Conservation (phyloP, 2,329 filamentous ascomycete genomes). For the Hypoxylon sp. region DNA sequence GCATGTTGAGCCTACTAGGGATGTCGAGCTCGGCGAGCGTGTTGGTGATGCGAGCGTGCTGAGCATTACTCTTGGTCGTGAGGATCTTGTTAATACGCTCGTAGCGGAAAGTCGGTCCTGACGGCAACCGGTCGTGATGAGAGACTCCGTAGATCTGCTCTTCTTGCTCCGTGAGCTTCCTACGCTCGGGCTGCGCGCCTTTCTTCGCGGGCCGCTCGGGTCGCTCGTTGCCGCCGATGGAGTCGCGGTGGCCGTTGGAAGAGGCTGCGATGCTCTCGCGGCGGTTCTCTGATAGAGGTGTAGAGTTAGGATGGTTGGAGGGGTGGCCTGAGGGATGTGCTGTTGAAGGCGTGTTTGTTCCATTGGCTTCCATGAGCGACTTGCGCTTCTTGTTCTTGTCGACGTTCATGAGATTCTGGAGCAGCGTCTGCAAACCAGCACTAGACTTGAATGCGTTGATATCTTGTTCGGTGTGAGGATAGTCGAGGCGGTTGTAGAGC, state of each 20-base stretch:
- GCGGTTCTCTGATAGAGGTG: constrained; percentile 61
- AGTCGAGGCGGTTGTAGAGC: constrained; percentile 88
- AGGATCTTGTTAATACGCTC: constrained; percentile 85
- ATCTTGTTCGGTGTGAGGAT: constrained; percentile 78
- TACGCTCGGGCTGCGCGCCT: constrained; percentile 69
- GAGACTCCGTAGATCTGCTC: constrained; percentile 86
- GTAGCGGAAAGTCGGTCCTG: constrained; percentile 90
- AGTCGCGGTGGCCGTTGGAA: constrained; percentile 60
- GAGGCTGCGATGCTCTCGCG: constrained; percentile 69
- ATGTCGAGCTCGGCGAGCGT: constrained; percentile 81
- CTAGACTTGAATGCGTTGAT: constrained; percentile 86
- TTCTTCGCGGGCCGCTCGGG: constrained; percentile 65
- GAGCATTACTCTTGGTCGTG: constrained; percentile 80
- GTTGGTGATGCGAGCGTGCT: constrained; percentile 81
- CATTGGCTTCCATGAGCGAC: constrained; percentile 73
- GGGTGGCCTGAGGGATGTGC: constrained; percentile 48
- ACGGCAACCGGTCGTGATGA: constrained; percentile 85
- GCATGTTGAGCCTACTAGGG: constrained; percentile 78
- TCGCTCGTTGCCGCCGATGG: constrained; percentile 60
- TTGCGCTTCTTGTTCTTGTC: constrained; percentile 94
- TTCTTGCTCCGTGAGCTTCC: constrained; percentile 81
- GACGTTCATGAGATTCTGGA: constrained; percentile 84
- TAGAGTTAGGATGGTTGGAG: constrained; percentile 51
- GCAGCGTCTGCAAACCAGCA: constrained; percentile 81
- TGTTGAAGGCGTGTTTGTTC: constrained; percentile 62